phyloP scores from a whole-genome alignment of 305 asterid species.

The Fraxinus angustifolia region DNA sequence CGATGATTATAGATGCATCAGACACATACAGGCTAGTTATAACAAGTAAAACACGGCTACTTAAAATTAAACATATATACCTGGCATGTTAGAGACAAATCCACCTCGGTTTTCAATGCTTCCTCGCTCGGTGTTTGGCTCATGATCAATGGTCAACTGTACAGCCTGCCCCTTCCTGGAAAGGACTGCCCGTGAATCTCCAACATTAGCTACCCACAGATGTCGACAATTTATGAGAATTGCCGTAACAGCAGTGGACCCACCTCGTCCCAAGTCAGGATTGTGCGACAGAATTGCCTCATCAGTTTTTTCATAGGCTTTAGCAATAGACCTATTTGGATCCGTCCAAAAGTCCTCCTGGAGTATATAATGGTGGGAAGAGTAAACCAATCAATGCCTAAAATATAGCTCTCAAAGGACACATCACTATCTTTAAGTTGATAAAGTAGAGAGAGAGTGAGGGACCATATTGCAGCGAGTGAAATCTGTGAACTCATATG shows the following conservation, averaged over 20 bases:
- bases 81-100: constrained; percentile 56
- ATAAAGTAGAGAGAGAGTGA: neutral
- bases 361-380: constrained; percentile 15
- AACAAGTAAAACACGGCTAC: neutral
- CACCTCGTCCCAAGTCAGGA: constrained; percentile 44
- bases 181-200: constrained; percentile 57
- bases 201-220: constrained; percentile 51
- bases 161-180: constrained; percentile 45
- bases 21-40: neutral
- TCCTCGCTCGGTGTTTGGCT: constrained; percentile 43
- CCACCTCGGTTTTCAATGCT: constrained; percentile 76
- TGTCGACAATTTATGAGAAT: constrained; percentile 37
- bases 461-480: neutral
- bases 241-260: constrained; percentile 57
- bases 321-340: constrained; percentile 66
- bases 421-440: neutral
- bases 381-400: neutral
- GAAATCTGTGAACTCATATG: neutral
- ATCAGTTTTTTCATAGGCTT: constrained; percentile 88
- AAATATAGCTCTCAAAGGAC: neutral
- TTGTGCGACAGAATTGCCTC: constrained; percentile 81
- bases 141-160: constrained; percentile 52
- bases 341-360: constrained; percentile 84
- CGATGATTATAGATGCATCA: neutral
- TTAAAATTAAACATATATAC: constrained; percentile 24